Evolutionary conservation across 257 asterid species (phyloP), one percentile per base, ranked within the genome.

Genomic region (Solanum bulbocastanum): DNA sequence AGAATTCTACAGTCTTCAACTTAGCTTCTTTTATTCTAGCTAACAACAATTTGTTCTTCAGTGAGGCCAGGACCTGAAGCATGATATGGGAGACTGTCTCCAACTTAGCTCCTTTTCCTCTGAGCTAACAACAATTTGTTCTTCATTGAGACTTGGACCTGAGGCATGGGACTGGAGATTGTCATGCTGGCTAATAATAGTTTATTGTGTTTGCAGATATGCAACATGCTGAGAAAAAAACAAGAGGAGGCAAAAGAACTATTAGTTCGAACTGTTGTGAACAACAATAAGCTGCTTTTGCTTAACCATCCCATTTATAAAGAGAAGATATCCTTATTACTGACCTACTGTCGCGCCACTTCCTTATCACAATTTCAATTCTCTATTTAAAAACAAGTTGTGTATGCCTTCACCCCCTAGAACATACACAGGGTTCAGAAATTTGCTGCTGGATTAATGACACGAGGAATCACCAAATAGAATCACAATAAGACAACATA

Each of bases 171-270:
- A 65, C 66, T 79, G 36, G 85, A 75, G 42, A 35, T 75, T 72
- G 71, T 66, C 58, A 85, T 87, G 37, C 86, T 74, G 32, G 46
- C 72, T 20, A 20, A 68, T 49, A 23, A 39, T 68, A 25, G 71
- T 20, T 33, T 71, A 32, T 30, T 85, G 58, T 90, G 16, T 56
- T 66, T 89, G 92, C 96, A 97, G 99, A 95, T 97, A 72, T 94
- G 98, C 93, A 90, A 88, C 92, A 94, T 91, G 92, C 94, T 96
- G 65, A 92, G 93, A 88, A 95, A 91, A 94, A 96, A 91, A 76
- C 92, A 91, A 15, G 98, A 96, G 65, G 99, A 94, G 89, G 99
- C 98, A 4, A 96, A 96, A 86, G 98, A 96, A 60, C 25, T 93
- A 72, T 69, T 96, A 89, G 98, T 92, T 83, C 94, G 89, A 88